These are phyloP conservation scores for Aspergillus sp. DNA, from an alignment of 2,329 filamentous ascomycete species.

Conservation along the genomic window DNA sequence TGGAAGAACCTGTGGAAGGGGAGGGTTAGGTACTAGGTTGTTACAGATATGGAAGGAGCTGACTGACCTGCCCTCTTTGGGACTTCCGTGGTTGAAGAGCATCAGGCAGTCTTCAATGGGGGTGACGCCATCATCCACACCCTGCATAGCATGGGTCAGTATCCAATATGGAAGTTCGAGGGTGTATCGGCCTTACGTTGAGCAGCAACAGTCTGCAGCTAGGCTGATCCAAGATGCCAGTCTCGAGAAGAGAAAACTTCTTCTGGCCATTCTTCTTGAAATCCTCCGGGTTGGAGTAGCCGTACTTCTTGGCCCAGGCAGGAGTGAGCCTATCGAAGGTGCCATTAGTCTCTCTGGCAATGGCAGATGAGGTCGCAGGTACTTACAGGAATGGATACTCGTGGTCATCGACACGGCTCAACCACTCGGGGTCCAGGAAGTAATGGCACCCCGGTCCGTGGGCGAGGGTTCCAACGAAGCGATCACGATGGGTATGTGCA, in stretches of 20 bases:
- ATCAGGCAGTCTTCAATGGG: constrained; percentile 69
- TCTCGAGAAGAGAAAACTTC: constrained; percentile 65
- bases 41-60: neutral
- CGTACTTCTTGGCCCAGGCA: constrained; percentile 64
- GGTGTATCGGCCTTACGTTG: constrained; percentile 49
- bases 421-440: constrained; percentile 62
- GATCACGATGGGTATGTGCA: constrained; percentile 65
- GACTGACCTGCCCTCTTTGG: constrained; percentile 62
- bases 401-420: constrained; percentile 63
- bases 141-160: constrained; percentile 41
- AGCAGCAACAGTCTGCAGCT: constrained; percentile 62
- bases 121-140: constrained; percentile 65
- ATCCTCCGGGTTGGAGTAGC: constrained; percentile 59
- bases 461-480: constrained; percentile 59
- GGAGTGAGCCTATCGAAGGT: constrained; percentile 36
- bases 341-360: neutral
- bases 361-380: too few relatives aligned
- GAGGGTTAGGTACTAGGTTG: neutral
- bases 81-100: constrained; percentile 64
- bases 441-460: constrained; percentile 66
- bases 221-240: constrained; percentile 58
- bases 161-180: neutral
- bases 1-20: constrained; percentile 52
- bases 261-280: constrained; percentile 58
- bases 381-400: constrained; percentile 65